Base-by-base conservation (phyloP, 2,329 filamentous ascomycete species). In the Colletotrichum australisinense region DNA sequence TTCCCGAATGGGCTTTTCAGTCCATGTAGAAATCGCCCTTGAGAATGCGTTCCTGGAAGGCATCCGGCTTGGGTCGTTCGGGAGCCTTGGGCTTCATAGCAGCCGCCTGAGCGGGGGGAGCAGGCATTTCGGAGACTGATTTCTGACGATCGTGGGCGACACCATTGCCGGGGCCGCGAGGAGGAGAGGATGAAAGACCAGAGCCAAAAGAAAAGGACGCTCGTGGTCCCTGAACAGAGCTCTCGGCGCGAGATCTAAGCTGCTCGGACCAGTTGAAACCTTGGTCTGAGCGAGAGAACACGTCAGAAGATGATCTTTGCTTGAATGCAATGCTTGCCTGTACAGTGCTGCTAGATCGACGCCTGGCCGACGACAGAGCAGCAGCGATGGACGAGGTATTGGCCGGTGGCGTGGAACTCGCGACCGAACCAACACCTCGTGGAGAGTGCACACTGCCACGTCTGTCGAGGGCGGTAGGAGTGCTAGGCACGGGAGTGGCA, bases 21-120 rank as follows among this genome's bases (percentile, higher is more conserved):
- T 98, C 95, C 95, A 98, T 98, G 86, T 97, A 97, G 79, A 99
- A 98, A 80, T 99, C 97, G 58, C 96, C 97, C 86, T 98, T 97
- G 77, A 99, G 89, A 79, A 99, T 98, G 77, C 97, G 92, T 88
- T 99, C 97, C 84, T 98, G 95, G 86, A 98, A 97, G 75, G 93
- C 93, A 85, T 99, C 97, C 35, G 96, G 95, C 87, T 96, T 97
- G 76, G 88, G 88, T 49, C 88, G 85, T 78, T 87, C 83, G 63
- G 82, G 78, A 63, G 83, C 83, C 76, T 86, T 85, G 63, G 86
- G 85, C 79, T 84, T 86, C 75, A 84, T 80, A 55, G 85, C 78
- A 59, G 87, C 83, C 22, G 86, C 82, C 76, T 91, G 86, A 55
- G 83, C 85, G 22, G 89, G 90, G 53, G 89, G 90, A 42, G 85